These are phyloP conservation scores for Phytophthora pluvialis DNA, from an alignment of 352 stramenopile genomes.

Conservation along the genomic window DNA sequence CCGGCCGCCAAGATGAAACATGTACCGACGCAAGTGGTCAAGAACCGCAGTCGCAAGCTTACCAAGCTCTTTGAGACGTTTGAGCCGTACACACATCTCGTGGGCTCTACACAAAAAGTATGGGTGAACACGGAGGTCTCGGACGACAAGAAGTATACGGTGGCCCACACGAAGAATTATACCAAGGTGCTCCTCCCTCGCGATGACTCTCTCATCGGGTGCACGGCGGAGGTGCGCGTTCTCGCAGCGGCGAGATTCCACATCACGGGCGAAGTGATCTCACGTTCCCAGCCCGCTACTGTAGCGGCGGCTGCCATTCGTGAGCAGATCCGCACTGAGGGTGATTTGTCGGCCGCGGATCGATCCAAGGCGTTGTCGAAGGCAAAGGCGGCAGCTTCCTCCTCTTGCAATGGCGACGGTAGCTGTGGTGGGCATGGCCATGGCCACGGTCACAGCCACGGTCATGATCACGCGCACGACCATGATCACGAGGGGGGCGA, in stretches of 20 bases:
- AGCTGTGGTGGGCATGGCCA: constrained; percentile 31
- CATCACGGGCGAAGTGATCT: constrained; percentile 68
- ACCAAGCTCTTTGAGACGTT: constrained; percentile 90
- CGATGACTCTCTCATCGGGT: constrained; percentile 80
- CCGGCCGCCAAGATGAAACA: constrained; percentile 91
- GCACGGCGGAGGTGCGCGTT: constrained; percentile 68
- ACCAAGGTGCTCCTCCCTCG: constrained; percentile 90
- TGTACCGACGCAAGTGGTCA: constrained; percentile 88
- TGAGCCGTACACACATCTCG: constrained; percentile 75
- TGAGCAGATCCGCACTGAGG: constrained; percentile 53
- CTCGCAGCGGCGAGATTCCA: constrained; percentile 72
- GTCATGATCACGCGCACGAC: constrained; percentile 27
- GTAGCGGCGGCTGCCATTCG: constrained; percentile 54
- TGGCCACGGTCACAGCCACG: constrained; percentile 6
- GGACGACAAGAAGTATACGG: constrained; percentile 76
- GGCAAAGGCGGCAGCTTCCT: constrained; percentile 25
- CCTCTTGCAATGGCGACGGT: constrained; percentile 35
- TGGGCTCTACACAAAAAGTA: constrained; percentile 67
- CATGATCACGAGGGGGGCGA: constrained; percentile 31
- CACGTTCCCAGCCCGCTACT: constrained; percentile 60
- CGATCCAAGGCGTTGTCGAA: constrained; percentile 40
- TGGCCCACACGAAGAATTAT: constrained; percentile 93
- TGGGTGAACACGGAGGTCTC: constrained; percentile 89
- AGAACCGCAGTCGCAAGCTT: constrained; percentile 85
- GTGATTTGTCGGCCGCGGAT: constrained; percentile 39